Evolutionary conservation across 192 early-diverging fungal genomes (phyloP).

Genomic region (Haplosporangium gracile): DNA sequence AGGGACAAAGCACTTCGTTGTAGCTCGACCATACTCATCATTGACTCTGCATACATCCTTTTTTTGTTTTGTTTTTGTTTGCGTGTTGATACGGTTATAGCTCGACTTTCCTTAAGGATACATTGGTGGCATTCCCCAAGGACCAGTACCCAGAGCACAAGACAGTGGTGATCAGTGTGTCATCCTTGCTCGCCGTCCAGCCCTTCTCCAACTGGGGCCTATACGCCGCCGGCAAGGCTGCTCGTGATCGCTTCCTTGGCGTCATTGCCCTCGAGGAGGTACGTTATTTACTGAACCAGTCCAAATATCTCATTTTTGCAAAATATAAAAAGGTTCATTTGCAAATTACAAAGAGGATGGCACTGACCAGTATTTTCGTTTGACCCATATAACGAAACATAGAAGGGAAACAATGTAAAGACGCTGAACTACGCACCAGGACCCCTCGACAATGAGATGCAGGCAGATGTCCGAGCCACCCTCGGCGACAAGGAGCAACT

Average conservation of each 20-base stretch:
- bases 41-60: no score
- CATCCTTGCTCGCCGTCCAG: slow-evolving; percentile 81
- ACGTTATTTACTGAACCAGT: neutral
- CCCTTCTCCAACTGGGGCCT: slow-evolving; percentile 85
- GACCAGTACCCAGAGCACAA: slow-evolving; percentile 38
- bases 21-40: no score
- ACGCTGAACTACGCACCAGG: slow-evolving; percentile 91
- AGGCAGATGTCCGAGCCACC: slow-evolving; percentile 75
- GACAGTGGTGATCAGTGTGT: slow-evolving; percentile 79
- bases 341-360: neutral
- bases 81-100: slow-evolving; percentile 17
- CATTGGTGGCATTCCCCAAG: slow-evolving; percentile 52
- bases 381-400: neutral
- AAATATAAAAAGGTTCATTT: no score
- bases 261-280: slow-evolving; percentile 79
- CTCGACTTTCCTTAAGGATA: slow-evolving; percentile 57
- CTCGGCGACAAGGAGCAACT: slow-evolving; percentile 77
- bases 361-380: neutral
- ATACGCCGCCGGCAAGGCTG: slow-evolving; percentile 86
- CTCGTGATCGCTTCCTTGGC: slow-evolving; percentile 80
- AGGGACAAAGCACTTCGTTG: neutral
- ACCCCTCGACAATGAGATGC: slow-evolving; percentile 90
- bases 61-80: no score
- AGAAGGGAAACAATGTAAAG: slow-evolving; percentile 62
- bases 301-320: no score